Evolutionary conservation across 2,329 filamentous ascomycete species (phyloP), one percentile per base, ranked within the genome.

Genomic region (Aspergillus jensenii): DNA sequence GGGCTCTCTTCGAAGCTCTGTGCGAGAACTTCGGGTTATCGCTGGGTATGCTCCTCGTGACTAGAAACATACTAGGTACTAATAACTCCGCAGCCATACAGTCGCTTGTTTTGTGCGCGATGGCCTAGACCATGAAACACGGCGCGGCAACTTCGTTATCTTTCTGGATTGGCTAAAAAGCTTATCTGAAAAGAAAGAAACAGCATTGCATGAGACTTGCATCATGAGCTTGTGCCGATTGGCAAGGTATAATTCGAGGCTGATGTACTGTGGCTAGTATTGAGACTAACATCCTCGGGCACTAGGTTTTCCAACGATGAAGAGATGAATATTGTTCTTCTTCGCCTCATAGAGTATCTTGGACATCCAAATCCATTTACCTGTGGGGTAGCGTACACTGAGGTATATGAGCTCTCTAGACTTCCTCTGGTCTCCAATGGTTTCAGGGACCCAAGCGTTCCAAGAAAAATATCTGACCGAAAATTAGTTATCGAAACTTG

Each of bases 161-260:
- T 84, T 85, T 1, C 79, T 97, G 6, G 84, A 88, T 31, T 84
- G 90, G 65, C 78, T 98, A 9, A 88, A 87, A 62, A 84, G 81
- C 4, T 80, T 96, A 11, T 90, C 89, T 1, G 87, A 90, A 47
- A 87, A 87, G 57, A 84, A 87, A 54, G 80, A 85, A 7, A 75
- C 87, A 5, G 82, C 86, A 59, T 77, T 93, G 45, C 88, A 92
- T 51, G 93, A 98, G 74, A 93, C 91, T 17, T 88, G 90, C 62
- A 88, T 98, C 57, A 80, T 95, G 75, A 89, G 90, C 14, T 92
- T 93, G 84, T 89, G 90, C n/a, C 88, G 91, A 68, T 81, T 96
- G 49, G 93, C 91, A 60, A 82, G 84, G 83, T 87, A 77, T 66
- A 78, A n/a, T 70, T 27, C 45, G 15, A 52, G 31, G 27, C 21